Base-by-base conservation (phyloP, 1,284 basidiomycete species). In the Sporisorium sorghi region DNA sequence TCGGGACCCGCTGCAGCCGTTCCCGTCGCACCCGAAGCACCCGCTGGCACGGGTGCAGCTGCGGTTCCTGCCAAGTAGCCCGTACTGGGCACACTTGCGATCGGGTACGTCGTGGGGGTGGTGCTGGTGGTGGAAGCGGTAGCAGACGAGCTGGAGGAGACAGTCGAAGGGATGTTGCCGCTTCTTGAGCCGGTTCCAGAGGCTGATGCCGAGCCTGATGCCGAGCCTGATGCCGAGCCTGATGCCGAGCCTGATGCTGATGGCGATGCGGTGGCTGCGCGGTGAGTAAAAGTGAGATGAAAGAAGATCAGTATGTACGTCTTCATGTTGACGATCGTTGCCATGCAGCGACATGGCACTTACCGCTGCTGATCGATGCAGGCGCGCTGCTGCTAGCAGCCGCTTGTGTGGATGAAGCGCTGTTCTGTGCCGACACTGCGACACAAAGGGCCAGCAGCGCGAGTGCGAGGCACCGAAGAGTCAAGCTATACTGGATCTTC, bases 51-150 rank as follows among this genome's bases (percentile, higher is more conserved):
- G 6, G 73, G 73, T 21, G 70, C 73, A 17, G 40, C 39, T 7
- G 64, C 73, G 2, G 69, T 73, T 28, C 73, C 73, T 50, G 73
- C 69, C 50, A 76, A 42, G 23, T 67, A 64, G 14, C 69, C 73
- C 0, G 70, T 69, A 17, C 56, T 50, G 15, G 69, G 65, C 1
- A 69, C 73, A 17, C 51, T 52, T 2, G 73, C 73, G 57, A 72
- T 62, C 23, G 73, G 73, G 61, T 56, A 76, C 3, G 70, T 76
- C 42, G 70, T 57, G 9, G 70, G 70, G 1, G 73, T 76, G 17
- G 61, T 65, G 57, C 61, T 69, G 33, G 70, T 62, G 19, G 62
- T 44, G 5, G 68, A 58, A n/a, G 52, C 35, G 21, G 55, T 63
- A 21, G 46, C 52, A 48, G 58, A 56, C 28, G 43, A 50, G 60